Evolutionary conservation across 208 protist species (phyloP), one percentile per base, ranked within the genome.

Genomic region (Crithidia bombi): DNA sequence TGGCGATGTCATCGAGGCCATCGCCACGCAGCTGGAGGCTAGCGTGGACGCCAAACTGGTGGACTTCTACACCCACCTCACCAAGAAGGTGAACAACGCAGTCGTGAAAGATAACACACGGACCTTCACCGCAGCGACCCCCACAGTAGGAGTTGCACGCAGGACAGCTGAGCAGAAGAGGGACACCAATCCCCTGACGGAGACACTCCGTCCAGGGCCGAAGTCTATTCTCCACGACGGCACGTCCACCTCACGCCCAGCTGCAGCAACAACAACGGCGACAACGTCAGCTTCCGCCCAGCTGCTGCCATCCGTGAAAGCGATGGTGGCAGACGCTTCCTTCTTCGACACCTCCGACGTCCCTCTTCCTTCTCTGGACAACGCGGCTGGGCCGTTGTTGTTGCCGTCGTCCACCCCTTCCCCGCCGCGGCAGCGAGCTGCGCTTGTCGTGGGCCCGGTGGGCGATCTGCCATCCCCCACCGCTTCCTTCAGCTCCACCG

Each of bases 31-130:
- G 41, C 73, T 95, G 35, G 49, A 76, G 44, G 43, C 10, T 49
- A 58, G 65, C 5, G 58, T 92, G 12, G 86, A 90, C 50, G 52
- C 28, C 0, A 74, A 84, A 35, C 39, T 92, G 11, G 74, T 89
- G 15, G 78, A 81, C 32, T 95, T 95, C 54, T 95, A 87, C 54
- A 68, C 68, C 1, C 79, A 92, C 66, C 59, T 91, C 73, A 70
- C 69, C 17, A 36, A 44, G 12, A 91, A 91, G 63, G 75, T 15
- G 33, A 65, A 79, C 41, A 30, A 61, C 15, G 41, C 63, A 19
- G 47, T 66, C 49, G 41, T 82, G 15, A 19, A 73, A 11, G 44
- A 55, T 21, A 26, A 35, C 51, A 49, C 59, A 49, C 43, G 21
- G 5, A 6, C 25, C 50, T 6, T 38, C 5, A 38, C 30, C 25